Percentiles rank a stretch among this genome's conserved stretches.
phyloP scores from a whole-genome alignment of 2,329 filamentous ascomycete species.

The Septoria linicola region DNA sequence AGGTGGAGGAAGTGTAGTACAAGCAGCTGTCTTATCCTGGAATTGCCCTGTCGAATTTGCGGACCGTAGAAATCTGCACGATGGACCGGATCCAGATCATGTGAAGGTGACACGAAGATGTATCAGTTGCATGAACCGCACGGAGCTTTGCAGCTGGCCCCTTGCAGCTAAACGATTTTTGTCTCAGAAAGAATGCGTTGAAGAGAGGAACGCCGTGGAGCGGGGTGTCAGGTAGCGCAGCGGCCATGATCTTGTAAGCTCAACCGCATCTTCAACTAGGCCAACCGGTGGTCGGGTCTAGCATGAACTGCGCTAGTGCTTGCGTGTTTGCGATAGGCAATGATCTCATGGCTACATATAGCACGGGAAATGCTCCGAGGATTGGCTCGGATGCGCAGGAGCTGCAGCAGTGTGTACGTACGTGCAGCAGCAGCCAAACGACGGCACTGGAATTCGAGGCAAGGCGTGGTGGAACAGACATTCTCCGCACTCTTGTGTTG shows the following conservation, averaged over 20 bases:
- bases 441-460: too few species aligned
- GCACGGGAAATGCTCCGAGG: neutral
- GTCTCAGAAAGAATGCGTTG: constrained; percentile 23
- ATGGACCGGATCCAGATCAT: constrained; percentile 17
- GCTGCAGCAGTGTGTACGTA: too few species aligned
- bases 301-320: constrained; percentile 3
- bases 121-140: constrained; percentile 16
- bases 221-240: constrained; percentile 1
- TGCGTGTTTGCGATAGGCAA: constrained; percentile 5
- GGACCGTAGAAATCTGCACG: constrained; percentile 17
- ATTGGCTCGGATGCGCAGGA: neutral
- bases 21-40: constrained; percentile 16
- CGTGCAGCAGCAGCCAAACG: too few species aligned
- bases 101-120: constrained; percentile 13
- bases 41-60: constrained; percentile 12
- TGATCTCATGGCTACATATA: constrained; percentile 1
- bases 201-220: constrained; percentile 17
- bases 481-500: constrained; percentile 18
- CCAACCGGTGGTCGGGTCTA: neutral
- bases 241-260: neutral
- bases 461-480: constrained; percentile 12
- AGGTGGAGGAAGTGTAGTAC: constrained; percentile 14
- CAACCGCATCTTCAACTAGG: constrained; percentile 4
- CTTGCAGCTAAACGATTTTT: constrained; percentile 16
- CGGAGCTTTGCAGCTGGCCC: constrained; percentile 12